A percentile compares a stretch with the other conserved stretches of the same genome.
phyloP scores from a whole-genome alignment of 2,329 filamentous ascomycete genomes.

The Graphilbum sp. region DNA sequence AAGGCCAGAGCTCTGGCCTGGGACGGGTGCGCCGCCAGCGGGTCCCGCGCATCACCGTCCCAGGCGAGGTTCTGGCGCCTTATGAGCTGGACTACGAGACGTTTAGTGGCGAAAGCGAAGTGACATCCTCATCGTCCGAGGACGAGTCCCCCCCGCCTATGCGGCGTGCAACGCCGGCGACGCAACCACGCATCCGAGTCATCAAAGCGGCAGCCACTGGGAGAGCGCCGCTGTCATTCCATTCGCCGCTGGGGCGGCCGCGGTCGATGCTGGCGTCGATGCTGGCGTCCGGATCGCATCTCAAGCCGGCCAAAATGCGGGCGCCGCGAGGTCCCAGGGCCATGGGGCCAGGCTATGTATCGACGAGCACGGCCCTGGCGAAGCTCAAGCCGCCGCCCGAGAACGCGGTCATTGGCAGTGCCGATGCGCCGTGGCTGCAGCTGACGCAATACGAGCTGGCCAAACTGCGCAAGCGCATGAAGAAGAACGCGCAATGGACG shows the following conservation, averaged over 20 bases:
- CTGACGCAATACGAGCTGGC: conserved; percentile 49
- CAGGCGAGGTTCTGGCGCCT: conserved; percentile 48
- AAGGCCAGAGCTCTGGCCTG: conserved; percentile 1
- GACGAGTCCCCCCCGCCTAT: conserved; percentile 20
- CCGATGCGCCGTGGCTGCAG: conserved; percentile 48
- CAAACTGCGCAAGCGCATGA: conserved; percentile 67
- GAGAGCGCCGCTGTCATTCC: not conserved
- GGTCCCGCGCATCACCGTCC: conserved; percentile 45
- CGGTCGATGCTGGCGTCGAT: too few species aligned
- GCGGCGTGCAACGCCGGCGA: conserved; percentile 14
- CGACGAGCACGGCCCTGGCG: conserved; percentile 22
- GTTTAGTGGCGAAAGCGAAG: conserved; percentile 35
- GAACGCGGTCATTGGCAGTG: conserved; percentile 39
- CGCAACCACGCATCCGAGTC: conserved; percentile 31
- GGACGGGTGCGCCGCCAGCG: conserved; percentile 19
- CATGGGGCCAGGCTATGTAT: conserved; percentile 14
- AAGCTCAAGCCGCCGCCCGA: conserved; percentile 40
- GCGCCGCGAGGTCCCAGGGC: conserved; percentile 12
- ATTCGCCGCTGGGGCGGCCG: not conserved
- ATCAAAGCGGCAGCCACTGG: conserved; percentile 14
- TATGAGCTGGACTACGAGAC: conserved; percentile 48
- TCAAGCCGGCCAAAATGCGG: conserved; percentile 20
- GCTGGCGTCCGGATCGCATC: too few species aligned
- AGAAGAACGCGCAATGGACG: conserved; percentile 78
- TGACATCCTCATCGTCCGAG: conserved; percentile 11